Base-by-base conservation (phyloP, 2,329 filamentous ascomycete species). In the Xylariaceae sp. region DNA sequence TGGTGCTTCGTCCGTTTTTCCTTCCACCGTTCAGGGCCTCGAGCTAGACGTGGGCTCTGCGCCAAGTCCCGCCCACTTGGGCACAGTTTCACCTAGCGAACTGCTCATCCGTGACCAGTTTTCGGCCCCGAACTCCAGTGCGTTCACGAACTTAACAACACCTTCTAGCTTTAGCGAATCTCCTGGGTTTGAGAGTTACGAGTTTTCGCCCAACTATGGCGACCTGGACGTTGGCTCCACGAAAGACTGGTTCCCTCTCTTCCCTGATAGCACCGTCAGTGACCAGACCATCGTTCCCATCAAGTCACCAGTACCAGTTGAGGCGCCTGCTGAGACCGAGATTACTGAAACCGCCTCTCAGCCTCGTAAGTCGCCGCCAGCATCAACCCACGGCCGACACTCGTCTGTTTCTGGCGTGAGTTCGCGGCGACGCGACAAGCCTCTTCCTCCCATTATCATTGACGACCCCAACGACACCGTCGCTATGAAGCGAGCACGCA, bases 401-500 rank as follows among this genome's bases (percentile, higher is more conserved):
- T 89, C 89, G 37, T 84, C 84, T 53, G 78, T 87, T 52, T 80
- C 87, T 65, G 90, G 90, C 62, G 86, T 95, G 57, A 83, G 77
- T 70, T 77, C 88, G 68, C 88, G 89, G 66, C 87, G 89, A 73
- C 88, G 90, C 64, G 86, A 90, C 71, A 93, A 92, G 81, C 87
- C 88, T 63, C 79, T 96, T 57, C 87, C 89, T 63, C 87, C 88
- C 5, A 92, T 96, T 72, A 78, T 88, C 61, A 83, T 92, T 44
- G 84, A 87, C 34, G 90, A 97, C 67, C 83, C 86, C 0, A 77
- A 68, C 48, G 92, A 97, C 69, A 83, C 82, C 8, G 73, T 88
- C n/a, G 91, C 90, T 17, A 84, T 92, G 81, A 97, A 97, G 86
- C 89, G 93, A 73, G 92, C 92, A 54, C 88, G 92, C 66, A 97